Evolutionary conservation across 805 yeast species (phyloP), one percentile per base, ranked within the genome.

Genomic region (Pichia eremophila): DNA sequence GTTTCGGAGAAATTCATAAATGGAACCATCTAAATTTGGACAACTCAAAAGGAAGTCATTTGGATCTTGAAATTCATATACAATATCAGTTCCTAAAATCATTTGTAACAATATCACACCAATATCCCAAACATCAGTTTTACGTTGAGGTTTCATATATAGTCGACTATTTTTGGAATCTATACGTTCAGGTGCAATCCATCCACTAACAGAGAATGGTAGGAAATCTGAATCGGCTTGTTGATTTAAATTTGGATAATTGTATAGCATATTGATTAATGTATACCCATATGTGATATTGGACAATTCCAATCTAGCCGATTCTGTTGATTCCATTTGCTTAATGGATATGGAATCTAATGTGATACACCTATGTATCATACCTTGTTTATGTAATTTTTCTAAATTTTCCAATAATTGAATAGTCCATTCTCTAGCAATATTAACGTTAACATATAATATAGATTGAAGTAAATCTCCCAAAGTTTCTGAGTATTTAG

Each of bases 51-150:
- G 65, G 54, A 84, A 83, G n/a, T 80, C 85, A 37, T 70, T 69
- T 0, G 91, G 88, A 1, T 79, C 76, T 5, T 73, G 66, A 56
- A 70, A 83, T 25, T 74, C 77, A 11, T 77, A 71, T 0, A 77
- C 66, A 1, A 74, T 68, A 42, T 77, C 80, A 3, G 71, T 66
- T 0, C 95, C 91, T 40, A 74, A 69, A 5, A 86, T 70, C 61
- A 82, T 68, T 52, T 84, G 79, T 17, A 81, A 72, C 54, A 91
- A 82, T 8, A 85, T 62, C 0, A 86, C 86, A 8, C 97, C 99
- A 38, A 89, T 66, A 58, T 85, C 85, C 98, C 98, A 93, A 10
- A 93, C 83, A 67, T 93, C 99, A 0, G 96, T 81, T 62, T 88
- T 85, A 36, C 89, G 70, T 48, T 83, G 83, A 14, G 85, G 82